Evolutionary conservation across 1,284 basidiomycete genomes (phyloP).

Genomic region (Entoloma clypeatum): DNA sequence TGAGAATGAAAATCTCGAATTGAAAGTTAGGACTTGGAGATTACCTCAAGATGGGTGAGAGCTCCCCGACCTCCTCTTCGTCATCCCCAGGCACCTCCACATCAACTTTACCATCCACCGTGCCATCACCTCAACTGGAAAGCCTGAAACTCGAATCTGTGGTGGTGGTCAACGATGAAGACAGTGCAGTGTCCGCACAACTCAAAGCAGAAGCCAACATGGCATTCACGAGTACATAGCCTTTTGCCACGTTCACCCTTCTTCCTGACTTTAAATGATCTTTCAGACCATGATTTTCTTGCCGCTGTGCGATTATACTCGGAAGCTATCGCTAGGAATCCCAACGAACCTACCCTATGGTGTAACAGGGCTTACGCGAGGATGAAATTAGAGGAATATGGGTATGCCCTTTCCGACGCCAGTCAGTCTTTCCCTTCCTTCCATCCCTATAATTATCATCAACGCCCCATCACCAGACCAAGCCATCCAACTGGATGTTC

Average conservation of each 20-base stretch:
- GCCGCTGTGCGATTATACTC: constrained; percentile 72
- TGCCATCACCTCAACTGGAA: constrained; percentile 55
- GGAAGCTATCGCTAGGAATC: constrained; percentile 76
- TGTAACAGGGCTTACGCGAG: constrained; percentile 78
- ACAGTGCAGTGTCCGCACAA: constrained; percentile 60
- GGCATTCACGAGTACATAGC: constrained; percentile 69
- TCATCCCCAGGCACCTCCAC: constrained; percentile 41
- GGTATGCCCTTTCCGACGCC: constrained; percentile 76
- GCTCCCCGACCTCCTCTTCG: constrained; percentile 32
- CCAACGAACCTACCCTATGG: constrained; percentile 71
- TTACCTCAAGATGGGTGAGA: constrained; percentile 41
- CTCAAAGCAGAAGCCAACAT: constrained; percentile 86
- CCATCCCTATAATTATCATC: constrained; percentile 4
- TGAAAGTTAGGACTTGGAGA: constrained; percentile 8
- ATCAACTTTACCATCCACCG: constrained; percentile 49
- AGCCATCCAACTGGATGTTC: constrained; percentile 86
- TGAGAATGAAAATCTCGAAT: not conserved
- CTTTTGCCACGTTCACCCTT: not conserved
- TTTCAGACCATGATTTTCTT: constrained; percentile 36
- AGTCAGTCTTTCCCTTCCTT: constrained; percentile 43
- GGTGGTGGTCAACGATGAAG: constrained; percentile 62
- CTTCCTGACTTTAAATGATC: constrained; percentile 11
- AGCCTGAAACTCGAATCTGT: constrained; percentile 43
- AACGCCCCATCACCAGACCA: constrained; percentile 47
- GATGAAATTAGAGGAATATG: constrained; percentile 80